Conservation (phyloP, 768 basidiomycete genomes). For the Cyathus striatus region DNA sequence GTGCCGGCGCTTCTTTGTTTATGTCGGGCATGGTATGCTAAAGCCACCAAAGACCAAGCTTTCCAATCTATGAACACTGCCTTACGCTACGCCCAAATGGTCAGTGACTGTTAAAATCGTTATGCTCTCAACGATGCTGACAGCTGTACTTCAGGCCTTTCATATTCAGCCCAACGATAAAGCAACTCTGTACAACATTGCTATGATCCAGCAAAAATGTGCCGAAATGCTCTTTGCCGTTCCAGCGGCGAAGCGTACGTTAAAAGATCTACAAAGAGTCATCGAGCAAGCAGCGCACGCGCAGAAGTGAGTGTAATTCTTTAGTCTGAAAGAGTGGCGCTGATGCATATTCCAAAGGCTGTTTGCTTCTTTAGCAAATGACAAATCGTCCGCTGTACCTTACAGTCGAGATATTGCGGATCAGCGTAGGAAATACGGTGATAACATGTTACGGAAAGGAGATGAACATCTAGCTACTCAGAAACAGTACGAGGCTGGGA, state of each 20-base stretch:
- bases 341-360: slow-evolving; percentile 41
- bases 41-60: slow-evolving; percentile 86
- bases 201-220: slow-evolving; percentile 97
- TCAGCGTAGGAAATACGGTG: slow-evolving; percentile 86
- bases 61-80: slow-evolving; percentile 81
- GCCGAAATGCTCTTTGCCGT: slow-evolving; percentile 84
- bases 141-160: slow-evolving; percentile 52
- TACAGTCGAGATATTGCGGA: slow-evolving; percentile 87
- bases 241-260: slow-evolving; percentile 67
- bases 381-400: slow-evolving; percentile 63
- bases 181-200: slow-evolving; percentile 89
- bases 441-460: slow-evolving; percentile 75
- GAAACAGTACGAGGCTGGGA: slow-evolving; percentile 65
- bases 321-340: too few relatives aligned
- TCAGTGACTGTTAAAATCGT: slow-evolving; percentile 21
- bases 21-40: slow-evolving; percentile 91
- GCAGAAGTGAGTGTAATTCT: slow-evolving; percentile 69
- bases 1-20: slow-evolving; percentile 77
- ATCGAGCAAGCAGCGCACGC: slow-evolving; percentile 82
- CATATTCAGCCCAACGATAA: slow-evolving; percentile 86
- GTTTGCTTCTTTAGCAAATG: slow-evolving; percentile 78
- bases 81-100: slow-evolving; percentile 76
- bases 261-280: slow-evolving; percentile 74
- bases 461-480: slow-evolving; percentile 78
- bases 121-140: not conserved